These are phyloP conservation scores for Chaetomiaceae sp. DNA, from an alignment of 2,329 filamentous ascomycete genomes.

Conservation along the genomic window DNA sequence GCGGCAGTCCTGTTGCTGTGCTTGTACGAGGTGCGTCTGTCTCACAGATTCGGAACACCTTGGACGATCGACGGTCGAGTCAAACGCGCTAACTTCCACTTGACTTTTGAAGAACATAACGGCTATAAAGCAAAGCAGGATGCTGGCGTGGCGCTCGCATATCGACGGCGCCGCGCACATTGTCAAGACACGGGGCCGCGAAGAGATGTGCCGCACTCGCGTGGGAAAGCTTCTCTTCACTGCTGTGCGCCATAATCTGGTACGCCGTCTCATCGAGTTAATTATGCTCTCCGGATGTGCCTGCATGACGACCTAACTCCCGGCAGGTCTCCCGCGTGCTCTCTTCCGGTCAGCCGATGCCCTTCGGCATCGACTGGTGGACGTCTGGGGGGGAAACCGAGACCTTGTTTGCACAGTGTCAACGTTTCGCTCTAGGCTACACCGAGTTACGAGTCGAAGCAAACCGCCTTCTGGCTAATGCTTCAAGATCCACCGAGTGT, in stretches of 20 bases:
- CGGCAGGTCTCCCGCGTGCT: conserved; percentile 51
- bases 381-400: conserved; percentile 47
- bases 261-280: conserved; percentile 27
- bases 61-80: background rate
- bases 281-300: too few relatives aligned
- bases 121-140: conserved; percentile 44
- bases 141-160: conserved; percentile 58
- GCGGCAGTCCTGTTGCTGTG: conserved; percentile 55
- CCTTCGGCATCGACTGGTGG: conserved; percentile 57
- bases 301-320: too few relatives aligned
- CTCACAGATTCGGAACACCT: background rate
- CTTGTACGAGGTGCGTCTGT: conserved; percentile 47
- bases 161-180: conserved; percentile 57
- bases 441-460: conserved; percentile 50
- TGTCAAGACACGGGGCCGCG: conserved; percentile 51
- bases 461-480: conserved; percentile 42
- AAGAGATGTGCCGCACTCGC: conserved; percentile 47
- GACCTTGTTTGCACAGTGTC: conserved; percentile 41
- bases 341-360: conserved; percentile 46
- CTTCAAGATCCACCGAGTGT: conserved; percentile 44
- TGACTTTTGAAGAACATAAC: conserved; percentile 41
- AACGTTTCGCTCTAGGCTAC: conserved; percentile 48
- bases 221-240: conserved; percentile 52
- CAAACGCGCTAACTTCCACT: background rate
- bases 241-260: conserved; percentile 56